Evolutionary conservation across 129 eudicot genomes (phyloP), one percentile per base, ranked within the genome.

Genomic region (Flaveria ramosissima): DNA sequence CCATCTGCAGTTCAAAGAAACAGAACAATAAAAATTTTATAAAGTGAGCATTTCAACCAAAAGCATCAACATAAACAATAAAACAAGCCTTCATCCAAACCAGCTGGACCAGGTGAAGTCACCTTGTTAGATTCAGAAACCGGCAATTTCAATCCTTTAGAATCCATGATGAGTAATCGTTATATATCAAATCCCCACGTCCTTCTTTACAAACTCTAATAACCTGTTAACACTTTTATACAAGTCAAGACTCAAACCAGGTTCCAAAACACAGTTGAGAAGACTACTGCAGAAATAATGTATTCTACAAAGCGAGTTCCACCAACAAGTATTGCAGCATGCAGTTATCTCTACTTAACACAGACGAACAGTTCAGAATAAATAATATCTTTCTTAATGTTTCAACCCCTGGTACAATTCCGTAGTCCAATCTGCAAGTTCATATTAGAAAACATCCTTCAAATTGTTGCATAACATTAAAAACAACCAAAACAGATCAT

Each of bases 111-210:
- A 39, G n/a, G 57, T 72, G 61, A 72, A 19, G 11, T 53, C 67
- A 83, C 86, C 84, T 83, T 83, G 6, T 68, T 77, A 74, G 83
- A 69, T 60, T 70, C 77, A 1, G 80, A 61, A 30, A 57, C 57
- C 12, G 32, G 61, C 71, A 46, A 51, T 50, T 66, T 51, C 24
- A 68, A 32, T 23, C 57, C 80, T 67, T 56, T 73, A 11, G 74
- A 73, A 72, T 60, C 66, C 61, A 53, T 77, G 17, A 15, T 65
- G 27, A 26, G 70, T 41, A 60, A 71, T 14, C 9, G 60, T 39
- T 50, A 13, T 15, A 43, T 27, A 70, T 63, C 42, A 2, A 46
- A 70, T 61, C n/a, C 62, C 41, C 80, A 41, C 39, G 45, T 23
- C n/a, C 77, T 59, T 57, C 70, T 77, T 57, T 67, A 70, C 48